phyloP scores from a whole-genome alignment of 345 rosid genomes.

The Dovyalis caffra region DNA sequence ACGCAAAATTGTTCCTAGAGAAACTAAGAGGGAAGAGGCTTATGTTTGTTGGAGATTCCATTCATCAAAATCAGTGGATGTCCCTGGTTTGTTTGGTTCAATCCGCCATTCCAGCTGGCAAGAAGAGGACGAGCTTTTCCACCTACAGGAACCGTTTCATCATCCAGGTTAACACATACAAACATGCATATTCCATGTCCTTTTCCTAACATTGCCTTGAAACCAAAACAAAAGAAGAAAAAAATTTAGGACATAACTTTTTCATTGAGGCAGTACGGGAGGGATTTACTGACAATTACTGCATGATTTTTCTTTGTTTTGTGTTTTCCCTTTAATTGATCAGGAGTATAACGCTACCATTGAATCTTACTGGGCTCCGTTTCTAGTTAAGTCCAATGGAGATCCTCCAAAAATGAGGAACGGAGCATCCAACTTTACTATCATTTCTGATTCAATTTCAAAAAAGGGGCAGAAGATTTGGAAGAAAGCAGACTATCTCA shows the following conservation, averaged over 20 bases:
- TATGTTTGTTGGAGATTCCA: slow-evolving; percentile 68
- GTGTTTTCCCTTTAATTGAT: no score
- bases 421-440: slow-evolving; percentile 38
- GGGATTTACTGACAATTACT: no score
- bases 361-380: slow-evolving; percentile 61
- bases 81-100: slow-evolving; percentile 70
- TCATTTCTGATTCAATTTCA: slow-evolving; percentile 53
- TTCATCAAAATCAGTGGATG: slow-evolving; percentile 61
- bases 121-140: slow-evolving; percentile 41
- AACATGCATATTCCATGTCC: no score
- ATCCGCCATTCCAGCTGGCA: slow-evolving; percentile 36
- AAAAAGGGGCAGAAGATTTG: slow-evolving; percentile 51
- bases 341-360: slow-evolving; percentile 61
- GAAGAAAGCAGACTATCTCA: slow-evolving; percentile 49
- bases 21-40: slow-evolving; percentile 61
- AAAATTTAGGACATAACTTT: background rate
- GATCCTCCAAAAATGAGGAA: slow-evolving; percentile 49
- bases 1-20: slow-evolving; percentile 47
- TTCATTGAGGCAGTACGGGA: background rate
- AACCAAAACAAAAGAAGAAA: no score
- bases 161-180: slow-evolving; percentile 12
- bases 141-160: slow-evolving; percentile 13
- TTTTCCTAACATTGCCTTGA: no score
- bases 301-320: background rate
- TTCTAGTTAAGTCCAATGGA: slow-evolving; percentile 60